Evolutionary conservation across 495 filamentous ascomycete species (phyloP), one percentile per base, ranked within the genome.

Genomic region (Pyrenula aspistea): DNA sequence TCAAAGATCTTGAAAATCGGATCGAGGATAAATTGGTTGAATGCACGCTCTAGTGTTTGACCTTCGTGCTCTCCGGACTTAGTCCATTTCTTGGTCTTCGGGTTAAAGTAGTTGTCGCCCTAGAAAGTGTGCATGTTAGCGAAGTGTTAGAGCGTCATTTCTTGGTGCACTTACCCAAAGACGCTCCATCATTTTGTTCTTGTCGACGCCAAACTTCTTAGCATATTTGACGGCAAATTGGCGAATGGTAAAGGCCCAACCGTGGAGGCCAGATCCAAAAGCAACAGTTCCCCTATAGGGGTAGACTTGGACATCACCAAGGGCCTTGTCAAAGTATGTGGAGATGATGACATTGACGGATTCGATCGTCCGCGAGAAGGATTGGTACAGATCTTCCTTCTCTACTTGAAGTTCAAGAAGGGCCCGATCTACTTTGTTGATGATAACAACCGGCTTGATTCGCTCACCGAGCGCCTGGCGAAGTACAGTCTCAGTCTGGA

Each of bases 401-500:
- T 83, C 83, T 67, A 96, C 83, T 77, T 99, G 93, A 59, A 99
- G 84, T 78, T 99, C 93, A 68, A 97, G 88, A 68, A 99, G 86
- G 70, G 93, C 89, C 80, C 93, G 93, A 73, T 99, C 93, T 71
- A 99, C 93, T 84, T 99, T 99, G 88, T 99, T 99, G 82, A 99
- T 95, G 75, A 95, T 87, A 68, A 91, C 81, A 68, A 99, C 94
- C 63, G 93, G 93, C 85, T 96, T 99, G 79, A 99, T 99, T 80
- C 93, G 94, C 85, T 99, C 93, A 79, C 88, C 88, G 68, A 99
- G 90, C 73, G 93, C 93, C 81, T 99, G 93, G 71, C 93, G 91
- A 60, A 99, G 84, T 67, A 99, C 93, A 68, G 93, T 99, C 85
- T 99, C 93, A 65, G 93, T 99, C 82, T 99, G 93, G 74, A 99